These are phyloP conservation scores for Lablab purpureus DNA, from an alignment of 306 rosid genomes.

Conservation along the genomic window DNA sequence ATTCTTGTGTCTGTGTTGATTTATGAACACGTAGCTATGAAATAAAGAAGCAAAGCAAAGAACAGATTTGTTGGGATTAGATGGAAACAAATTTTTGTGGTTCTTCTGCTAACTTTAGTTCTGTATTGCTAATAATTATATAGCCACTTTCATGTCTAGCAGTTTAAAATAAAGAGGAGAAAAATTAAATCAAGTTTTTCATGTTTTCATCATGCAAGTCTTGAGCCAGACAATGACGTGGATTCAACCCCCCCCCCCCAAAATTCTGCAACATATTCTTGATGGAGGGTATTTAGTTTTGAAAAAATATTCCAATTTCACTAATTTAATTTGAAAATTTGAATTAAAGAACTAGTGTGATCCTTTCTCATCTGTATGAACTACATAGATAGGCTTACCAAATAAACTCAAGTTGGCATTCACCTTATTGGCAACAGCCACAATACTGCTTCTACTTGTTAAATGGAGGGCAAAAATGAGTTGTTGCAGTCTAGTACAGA, in stretches of 20 bases:
- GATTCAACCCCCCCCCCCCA: too few species aligned
- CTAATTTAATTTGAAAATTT: too few species aligned
- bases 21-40: not conserved
- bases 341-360: not conserved
- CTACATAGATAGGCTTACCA: not conserved
- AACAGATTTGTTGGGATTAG: conserved; percentile 1
- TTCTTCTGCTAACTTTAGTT: not conserved
- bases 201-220: too few species aligned
- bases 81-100: conserved; percentile 7
- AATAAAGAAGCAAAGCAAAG: conserved; percentile 11
- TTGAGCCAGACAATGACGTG: too few species aligned
- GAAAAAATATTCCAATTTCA: too few species aligned
- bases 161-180: not conserved
- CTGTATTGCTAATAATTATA: not conserved
- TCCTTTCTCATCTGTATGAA: not conserved
- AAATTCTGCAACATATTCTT: too few species aligned
- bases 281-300: too few species aligned
- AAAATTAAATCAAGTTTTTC: not conserved
- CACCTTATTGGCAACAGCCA: not conserved
- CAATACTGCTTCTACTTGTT: conserved; percentile 2
- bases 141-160: conserved; percentile 1
- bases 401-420: not conserved
- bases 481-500: not conserved
- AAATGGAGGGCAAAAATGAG: not conserved
- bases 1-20: not conserved